Evolutionary conservation across 2,329 filamentous ascomycete genomes (phyloP).

Genomic region (Colletotrichum gigasporum): DNA sequence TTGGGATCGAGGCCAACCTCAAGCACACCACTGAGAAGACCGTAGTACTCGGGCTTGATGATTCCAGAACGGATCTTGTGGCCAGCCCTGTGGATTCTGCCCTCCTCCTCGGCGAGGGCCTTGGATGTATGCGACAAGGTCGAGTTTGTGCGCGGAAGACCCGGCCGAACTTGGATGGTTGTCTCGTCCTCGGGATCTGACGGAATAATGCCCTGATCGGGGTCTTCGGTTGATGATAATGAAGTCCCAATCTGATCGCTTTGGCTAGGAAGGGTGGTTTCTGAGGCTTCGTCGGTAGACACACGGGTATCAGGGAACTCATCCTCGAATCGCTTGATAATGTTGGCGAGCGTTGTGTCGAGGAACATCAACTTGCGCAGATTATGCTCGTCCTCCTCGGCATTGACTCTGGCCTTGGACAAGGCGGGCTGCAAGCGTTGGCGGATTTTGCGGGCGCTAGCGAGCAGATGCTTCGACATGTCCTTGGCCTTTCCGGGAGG

Average conservation of each 20-base stretch:
- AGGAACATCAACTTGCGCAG: slow-evolving; percentile 89
- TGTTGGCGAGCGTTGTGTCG: slow-evolving; percentile 85
- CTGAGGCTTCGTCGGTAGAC: slow-evolving; percentile 40
- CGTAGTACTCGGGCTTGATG: slow-evolving; percentile 60
- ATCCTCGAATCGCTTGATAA: slow-evolving; percentile 95
- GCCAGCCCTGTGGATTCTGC: slow-evolving; percentile 62
- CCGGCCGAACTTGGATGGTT: slow-evolving; percentile 50
- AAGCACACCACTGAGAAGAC: slow-evolving; percentile 58
- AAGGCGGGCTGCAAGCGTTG: slow-evolving; percentile 84
- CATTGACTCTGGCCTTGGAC: slow-evolving; percentile 74
- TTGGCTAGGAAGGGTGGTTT: slow-evolving; percentile 37
- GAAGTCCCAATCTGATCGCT: slow-evolving; percentile 40
- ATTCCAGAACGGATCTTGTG: slow-evolving; percentile 66
- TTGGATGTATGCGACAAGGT: slow-evolving; percentile 59
- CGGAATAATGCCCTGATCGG: slow-evolving; percentile 45
- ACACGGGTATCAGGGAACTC: slow-evolving; percentile 90
- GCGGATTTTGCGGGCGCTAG: slow-evolving; percentile 89
- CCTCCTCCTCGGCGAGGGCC: slow-evolving; percentile 66
- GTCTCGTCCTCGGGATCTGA: slow-evolving; percentile 62
- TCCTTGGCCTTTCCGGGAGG: slow-evolving; percentile 78
- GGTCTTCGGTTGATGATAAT: slow-evolving; percentile 44
- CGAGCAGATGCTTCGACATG: slow-evolving; percentile 90
- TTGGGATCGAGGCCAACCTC: slow-evolving; percentile 61
- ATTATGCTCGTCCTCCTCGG: slow-evolving; percentile 74
- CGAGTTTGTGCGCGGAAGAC: slow-evolving; percentile 62